Base-by-base conservation (phyloP, 805 yeast species). In the Kodamaea neixiangensis region DNA sequence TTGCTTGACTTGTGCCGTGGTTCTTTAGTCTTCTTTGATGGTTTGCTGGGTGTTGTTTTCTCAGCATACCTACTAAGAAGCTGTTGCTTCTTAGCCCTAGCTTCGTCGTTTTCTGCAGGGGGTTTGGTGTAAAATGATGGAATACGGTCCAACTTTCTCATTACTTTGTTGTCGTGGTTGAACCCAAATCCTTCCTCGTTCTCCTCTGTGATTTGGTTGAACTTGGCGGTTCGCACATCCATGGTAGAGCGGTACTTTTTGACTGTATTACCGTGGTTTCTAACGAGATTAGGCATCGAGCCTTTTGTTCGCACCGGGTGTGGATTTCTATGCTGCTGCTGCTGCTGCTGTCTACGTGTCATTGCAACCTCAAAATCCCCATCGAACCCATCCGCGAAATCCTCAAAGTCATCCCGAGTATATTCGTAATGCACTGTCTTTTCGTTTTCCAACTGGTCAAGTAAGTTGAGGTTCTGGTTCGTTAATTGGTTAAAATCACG, bases 101-200 rank as follows among this genome's bases (percentile, higher is more conserved):
- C 51, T 42, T 20, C 22, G 9, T 15, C 34, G 6, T 33, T 33
- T 7, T 17, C 22, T 3, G n/a, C 37, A 17, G 10, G 29, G 6
- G 41, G 44, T 19, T 45, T 58, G 44, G 60, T 55, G 52, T 71
- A 71, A 52, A 74, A 74, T 0, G 77, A 72, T 0, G 78, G 78
- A 46, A 74, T 74, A 31, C 78, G 54, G 50, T 71, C 75, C 39
- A 74, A 57, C 52, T 69, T 72, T 33, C 65, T 54, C 22, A 71
- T 70, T 33, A 74, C 63, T 47, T 64, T 63, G 51, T 70, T 67
- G 47, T 65, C 67, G 49, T 63, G 61, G 46, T 71, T 71, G 54
- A 69, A 37, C 41, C 41, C 41, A 37, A 44, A 21, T 3, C 46
- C 48, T 2, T 53, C 49, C 17, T 52, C 50, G 18, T 13, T 25